Evolutionary conservation across 2,329 filamentous ascomycete genomes (phyloP).

Genomic region (Ophiocordyceps camponoti-leonardi): DNA sequence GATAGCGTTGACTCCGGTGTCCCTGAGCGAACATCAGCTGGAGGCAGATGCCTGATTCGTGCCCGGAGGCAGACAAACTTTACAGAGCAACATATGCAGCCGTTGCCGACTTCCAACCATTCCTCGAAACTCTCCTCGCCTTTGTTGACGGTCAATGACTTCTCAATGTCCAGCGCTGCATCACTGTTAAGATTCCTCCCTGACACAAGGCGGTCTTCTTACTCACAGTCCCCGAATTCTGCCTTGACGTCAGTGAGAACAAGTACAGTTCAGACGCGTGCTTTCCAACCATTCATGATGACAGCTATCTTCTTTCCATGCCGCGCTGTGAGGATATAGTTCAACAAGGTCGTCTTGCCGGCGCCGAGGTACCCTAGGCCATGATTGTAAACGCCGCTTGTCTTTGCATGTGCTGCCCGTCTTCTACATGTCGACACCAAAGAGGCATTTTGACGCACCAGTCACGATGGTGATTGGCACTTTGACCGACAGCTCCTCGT

Average conservation of each 20-base stretch:
- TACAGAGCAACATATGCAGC: conserved; percentile 94
- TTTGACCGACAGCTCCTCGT: conserved; percentile 39
- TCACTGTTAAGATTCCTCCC: background rate
- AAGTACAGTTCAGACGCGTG: background rate
- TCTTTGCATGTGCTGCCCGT: too few species aligned
- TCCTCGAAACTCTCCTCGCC: conserved; percentile 71
- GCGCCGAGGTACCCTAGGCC: conserved; percentile 72
- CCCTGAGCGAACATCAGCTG: conserved; percentile 29
- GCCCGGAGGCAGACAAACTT: conserved; percentile 37
- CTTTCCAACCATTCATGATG: conserved; percentile 61
- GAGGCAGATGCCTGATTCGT: background rate
- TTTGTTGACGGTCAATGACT: conserved; percentile 80
- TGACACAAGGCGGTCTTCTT: conserved; percentile 4
- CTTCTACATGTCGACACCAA: background rate
- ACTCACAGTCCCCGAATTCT: conserved; percentile 71
- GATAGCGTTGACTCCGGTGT: conserved; percentile 84
- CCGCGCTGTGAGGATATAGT: conserved; percentile 86
- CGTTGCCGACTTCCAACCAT: conserved; percentile 92
- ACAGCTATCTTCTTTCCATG: conserved; percentile 98
- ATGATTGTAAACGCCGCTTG: background rate
- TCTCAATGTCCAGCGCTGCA: conserved; percentile 85
- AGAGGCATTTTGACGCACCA: conserved; percentile 26
- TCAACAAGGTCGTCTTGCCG: conserved; percentile 87
- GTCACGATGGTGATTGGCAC: conserved; percentile 79
- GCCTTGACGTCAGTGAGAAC: background rate